These are phyloP conservation scores for Marasmius sp. DNA, from an alignment of 1,284 basidiomycete genomes.

Conservation along the genomic window DNA sequence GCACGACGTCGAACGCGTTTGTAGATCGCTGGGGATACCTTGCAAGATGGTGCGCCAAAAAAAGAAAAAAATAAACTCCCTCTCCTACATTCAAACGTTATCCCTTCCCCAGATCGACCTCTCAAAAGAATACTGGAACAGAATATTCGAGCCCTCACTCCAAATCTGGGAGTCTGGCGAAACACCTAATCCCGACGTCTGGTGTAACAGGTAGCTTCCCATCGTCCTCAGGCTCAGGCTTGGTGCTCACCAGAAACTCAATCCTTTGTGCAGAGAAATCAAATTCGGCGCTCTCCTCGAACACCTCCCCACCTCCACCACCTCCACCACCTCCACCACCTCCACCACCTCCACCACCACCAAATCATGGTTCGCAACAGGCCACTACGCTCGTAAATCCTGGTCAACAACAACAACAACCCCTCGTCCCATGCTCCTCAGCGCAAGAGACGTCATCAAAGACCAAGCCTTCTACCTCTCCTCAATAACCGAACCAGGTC, in stretches of 20 bases:
- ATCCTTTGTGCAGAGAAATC: constrained; percentile 66
- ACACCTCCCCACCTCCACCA: constrained; percentile 42
- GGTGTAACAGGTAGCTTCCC: constrained; percentile 80
- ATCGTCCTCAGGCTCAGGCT: too few species aligned
- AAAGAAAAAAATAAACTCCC: too few species aligned
- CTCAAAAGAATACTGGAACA: constrained; percentile 84
- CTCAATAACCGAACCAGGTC: constrained; percentile 64
- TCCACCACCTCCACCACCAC: constrained; percentile 20
- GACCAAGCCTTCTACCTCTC: constrained; percentile 96
- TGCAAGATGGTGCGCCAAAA: constrained; percentile 56
- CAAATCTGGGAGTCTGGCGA: constrained; percentile 72
- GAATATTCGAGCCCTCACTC: constrained; percentile 85
- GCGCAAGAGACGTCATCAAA: constrained; percentile 69
- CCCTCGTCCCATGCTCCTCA: constrained; percentile 61
- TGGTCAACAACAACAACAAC: constrained; percentile 35
- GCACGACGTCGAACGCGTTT: constrained; percentile 86
- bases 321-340: constrained; percentile 19
- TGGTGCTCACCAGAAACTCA: background rate
- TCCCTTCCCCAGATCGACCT: constrained; percentile 79
- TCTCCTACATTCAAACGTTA: constrained; percentile 9
- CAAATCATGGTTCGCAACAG: constrained; percentile 80
- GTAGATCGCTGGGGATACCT: constrained; percentile 64
- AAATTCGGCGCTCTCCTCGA: constrained; percentile 91
- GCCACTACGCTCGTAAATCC: constrained; percentile 86
- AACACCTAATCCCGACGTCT: constrained; percentile 94